Evolutionary conservation across 176 grass and related monocot genomes (phyloP).

Genomic region (Triticum dicoccoides): DNA sequence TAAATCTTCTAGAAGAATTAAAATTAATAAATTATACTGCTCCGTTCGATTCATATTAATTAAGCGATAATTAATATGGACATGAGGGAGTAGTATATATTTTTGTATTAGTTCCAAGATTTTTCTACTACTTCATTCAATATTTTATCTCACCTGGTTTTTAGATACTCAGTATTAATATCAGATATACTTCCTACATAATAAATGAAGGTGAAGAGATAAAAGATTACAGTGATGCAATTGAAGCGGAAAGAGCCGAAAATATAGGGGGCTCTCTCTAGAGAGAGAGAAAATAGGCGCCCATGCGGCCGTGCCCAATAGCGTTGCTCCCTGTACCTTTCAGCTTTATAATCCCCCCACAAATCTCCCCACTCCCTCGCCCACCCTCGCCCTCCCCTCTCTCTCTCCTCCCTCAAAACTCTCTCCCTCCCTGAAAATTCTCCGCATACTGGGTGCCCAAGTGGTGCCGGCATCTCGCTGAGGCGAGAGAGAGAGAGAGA

Average conservation of each 20-base stretch:
- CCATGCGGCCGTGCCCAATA: slow-evolving; percentile 50
- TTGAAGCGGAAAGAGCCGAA: neutral
- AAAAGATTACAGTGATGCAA: neutral
- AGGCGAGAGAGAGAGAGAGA: neutral
- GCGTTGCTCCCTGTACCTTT: slow-evolving; percentile 37
- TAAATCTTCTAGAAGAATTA: neutral
- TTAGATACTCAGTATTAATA: neutral
- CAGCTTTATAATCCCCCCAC: slow-evolving; percentile 46
- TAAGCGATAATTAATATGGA: too few species aligned
- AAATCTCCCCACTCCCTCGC: slow-evolving; percentile 16
- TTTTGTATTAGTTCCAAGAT: too few species aligned
- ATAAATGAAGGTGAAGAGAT: neutral
- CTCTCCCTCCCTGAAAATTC: slow-evolving; percentile 31
- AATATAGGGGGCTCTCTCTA: neutral
- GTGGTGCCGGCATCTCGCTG: slow-evolving; percentile 37
- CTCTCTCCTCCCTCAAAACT: slow-evolving; percentile 21
- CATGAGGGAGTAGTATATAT: too few species aligned
- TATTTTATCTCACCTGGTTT: neutral
- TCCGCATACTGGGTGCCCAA: slow-evolving; percentile 15
- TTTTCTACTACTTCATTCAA: neutral
- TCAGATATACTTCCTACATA: neutral
- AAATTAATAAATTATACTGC: neutral
- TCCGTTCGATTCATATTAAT: too few species aligned
- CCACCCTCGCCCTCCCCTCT: neutral
- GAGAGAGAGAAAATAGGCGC: slow-evolving; percentile 14